Evolutionary conservation across 2,329 filamentous ascomycete genomes (phyloP).

Genomic region (Keithomyces neogunnii): DNA sequence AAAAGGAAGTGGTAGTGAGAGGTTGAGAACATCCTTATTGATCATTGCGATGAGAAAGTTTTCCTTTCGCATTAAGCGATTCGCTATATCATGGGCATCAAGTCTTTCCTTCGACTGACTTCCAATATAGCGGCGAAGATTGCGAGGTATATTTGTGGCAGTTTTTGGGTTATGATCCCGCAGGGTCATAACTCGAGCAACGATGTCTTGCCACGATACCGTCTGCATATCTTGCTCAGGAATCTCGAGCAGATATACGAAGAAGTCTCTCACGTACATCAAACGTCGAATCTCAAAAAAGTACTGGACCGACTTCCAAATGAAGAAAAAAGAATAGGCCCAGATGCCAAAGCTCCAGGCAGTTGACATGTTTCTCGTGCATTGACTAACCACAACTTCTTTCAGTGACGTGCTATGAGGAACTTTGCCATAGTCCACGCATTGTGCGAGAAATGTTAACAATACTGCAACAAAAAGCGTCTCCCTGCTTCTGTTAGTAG

Average conservation of each 20-base stretch:
- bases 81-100: conserved; percentile 95
- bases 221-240: conserved; percentile 82
- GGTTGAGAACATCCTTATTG: conserved; percentile 90
- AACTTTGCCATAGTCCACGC: conserved; percentile 74
- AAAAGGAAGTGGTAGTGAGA: conserved; percentile 80
- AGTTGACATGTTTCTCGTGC: conserved; percentile 66
- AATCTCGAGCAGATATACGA: conserved; percentile 71
- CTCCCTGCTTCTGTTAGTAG: conserved; percentile 42
- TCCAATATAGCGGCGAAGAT: conserved; percentile 53
- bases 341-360: conserved; percentile 72
- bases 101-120: conserved; percentile 89
- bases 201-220: conserved; percentile 87
- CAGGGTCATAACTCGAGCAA: conserved; percentile 74
- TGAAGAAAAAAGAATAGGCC: conserved; percentile 79
- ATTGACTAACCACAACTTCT: conserved; percentile 59
- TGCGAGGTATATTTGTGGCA: conserved; percentile 43
- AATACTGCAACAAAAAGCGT: conserved; percentile 76
- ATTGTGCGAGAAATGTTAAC: conserved; percentile 75
- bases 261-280: conserved; percentile 76
- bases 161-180: conserved; percentile 84
- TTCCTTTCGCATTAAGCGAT: conserved; percentile 89
- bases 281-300: conserved; percentile 66
- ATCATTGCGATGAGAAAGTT: conserved; percentile 96
- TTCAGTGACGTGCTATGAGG: conserved; percentile 49
- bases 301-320: conserved; percentile 70